Evolutionary conservation across 345 rosid genomes (phyloP).

Genomic region (Aethionema arabicum): DNA sequence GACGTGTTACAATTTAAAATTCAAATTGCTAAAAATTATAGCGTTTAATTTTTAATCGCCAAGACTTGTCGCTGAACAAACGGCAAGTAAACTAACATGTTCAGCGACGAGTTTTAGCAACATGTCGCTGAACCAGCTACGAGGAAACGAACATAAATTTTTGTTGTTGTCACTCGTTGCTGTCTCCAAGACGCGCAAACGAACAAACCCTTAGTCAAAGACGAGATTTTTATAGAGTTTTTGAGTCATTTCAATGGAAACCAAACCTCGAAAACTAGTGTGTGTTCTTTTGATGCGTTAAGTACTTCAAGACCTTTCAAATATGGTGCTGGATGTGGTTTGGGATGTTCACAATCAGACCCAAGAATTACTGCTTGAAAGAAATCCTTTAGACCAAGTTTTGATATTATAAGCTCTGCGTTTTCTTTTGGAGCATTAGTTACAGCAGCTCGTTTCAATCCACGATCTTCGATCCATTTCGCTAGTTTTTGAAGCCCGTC

Average conservation of each 20-base stretch:
- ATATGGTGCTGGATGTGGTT: constrained; percentile 90
- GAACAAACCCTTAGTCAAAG: no score
- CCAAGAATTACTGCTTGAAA: constrained; percentile 74
- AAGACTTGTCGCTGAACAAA: no score
- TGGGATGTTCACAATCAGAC: constrained; percentile 72
- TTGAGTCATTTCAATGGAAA: constrained; percentile 7
- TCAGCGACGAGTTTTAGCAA: no score
- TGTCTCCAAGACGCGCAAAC: no score
- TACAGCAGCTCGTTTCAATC: constrained; percentile 89
- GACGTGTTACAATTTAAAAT: no score
- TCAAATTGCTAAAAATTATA: no score
- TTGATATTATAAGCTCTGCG: constrained; percentile 84
- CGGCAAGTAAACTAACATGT: no score
- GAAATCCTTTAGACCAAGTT: constrained; percentile 77
- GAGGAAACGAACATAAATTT: no score
- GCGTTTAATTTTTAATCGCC: no score
- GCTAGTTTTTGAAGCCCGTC: constrained; percentile 66
- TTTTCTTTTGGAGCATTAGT: constrained; percentile 85
- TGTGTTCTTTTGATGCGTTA: constrained; percentile 78
- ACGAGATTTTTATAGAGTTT: not conserved
- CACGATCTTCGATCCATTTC: constrained; percentile 85
- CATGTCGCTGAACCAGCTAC: no score
- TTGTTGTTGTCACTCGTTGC: no score
- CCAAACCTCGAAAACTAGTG: constrained; percentile 70
- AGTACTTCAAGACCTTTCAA: constrained; percentile 79